Percentiles rank a stretch among this genome's conserved stretches.
Evolutionary conservation across 192 early-diverging fungal genomes (phyloP).

Genomic region (Coemansia sp.): DNA sequence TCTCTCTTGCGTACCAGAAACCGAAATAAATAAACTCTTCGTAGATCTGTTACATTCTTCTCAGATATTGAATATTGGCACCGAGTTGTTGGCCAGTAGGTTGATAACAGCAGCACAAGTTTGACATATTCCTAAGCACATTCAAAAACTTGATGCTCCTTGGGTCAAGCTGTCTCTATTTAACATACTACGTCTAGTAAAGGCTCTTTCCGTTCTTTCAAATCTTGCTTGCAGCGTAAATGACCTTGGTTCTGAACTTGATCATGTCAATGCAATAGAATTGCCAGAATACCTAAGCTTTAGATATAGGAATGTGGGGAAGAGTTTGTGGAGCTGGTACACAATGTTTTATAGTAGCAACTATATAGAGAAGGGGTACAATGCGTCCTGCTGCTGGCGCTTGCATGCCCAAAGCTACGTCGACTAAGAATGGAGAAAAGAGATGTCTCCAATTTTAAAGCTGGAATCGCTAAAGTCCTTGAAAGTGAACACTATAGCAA

Average conservation of each 20-base stretch:
- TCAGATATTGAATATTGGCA: not conserved
- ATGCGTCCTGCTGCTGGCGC: not conserved
- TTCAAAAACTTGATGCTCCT: not conserved
- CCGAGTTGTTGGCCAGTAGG: not conserved
- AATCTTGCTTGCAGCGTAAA: not conserved
- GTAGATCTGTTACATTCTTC: not conserved
- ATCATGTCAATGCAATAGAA: not conserved
- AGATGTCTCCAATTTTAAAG: not conserved
- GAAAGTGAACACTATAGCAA: not conserved
- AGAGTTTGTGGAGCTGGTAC: not conserved
- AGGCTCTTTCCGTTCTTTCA: not conserved
- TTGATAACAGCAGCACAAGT: not conserved
- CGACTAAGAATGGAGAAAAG: not conserved
- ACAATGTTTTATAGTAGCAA: not conserved
- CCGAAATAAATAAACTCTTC: not conserved
- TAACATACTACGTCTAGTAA: not conserved
- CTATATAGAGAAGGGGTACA: not conserved
- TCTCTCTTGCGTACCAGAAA: not conserved
- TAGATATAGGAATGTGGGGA: not conserved
- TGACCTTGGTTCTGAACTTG: not conserved
- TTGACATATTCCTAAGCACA: not conserved
- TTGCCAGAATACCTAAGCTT: not conserved
- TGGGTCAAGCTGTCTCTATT: not conserved
- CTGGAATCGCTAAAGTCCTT: not conserved
- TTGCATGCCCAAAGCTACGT: not conserved